A percentile compares a stretch with the other conserved stretches of the same genome.
Conservation (phyloP, 2,329 filamentous ascomycete species). For the Colletotrichum sp. region DNA sequence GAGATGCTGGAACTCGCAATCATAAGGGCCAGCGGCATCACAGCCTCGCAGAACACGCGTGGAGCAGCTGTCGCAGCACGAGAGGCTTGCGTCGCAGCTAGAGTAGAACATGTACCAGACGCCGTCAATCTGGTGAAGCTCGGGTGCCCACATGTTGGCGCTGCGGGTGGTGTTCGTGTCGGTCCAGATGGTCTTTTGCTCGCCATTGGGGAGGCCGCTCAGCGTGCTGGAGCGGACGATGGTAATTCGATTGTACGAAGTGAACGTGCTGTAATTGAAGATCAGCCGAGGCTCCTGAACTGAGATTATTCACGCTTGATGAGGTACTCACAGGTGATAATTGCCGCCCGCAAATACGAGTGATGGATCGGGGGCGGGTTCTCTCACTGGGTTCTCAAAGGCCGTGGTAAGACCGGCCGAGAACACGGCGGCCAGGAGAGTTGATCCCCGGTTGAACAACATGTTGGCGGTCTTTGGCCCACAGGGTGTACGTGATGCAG, state of each 20-base stretch:
- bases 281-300: neutral
- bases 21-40: neutral
- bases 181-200: slow-evolving; percentile 1
- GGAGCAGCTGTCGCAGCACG: neutral
- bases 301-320: neutral
- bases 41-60: neutral
- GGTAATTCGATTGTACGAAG: neutral
- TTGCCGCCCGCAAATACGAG: neutral
- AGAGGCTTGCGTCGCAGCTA: slow-evolving; percentile 17
- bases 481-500: neutral
- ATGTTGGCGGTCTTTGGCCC: neutral
- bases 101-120: slow-evolving; percentile 25
- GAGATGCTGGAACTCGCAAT: neutral
- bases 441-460: neutral
- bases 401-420: neutral
- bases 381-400: neutral
- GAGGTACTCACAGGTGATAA: neutral
- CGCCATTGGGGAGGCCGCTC: neutral
- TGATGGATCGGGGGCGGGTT: neutral
- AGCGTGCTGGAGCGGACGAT: neutral
- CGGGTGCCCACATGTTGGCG: slow-evolving; percentile 21
- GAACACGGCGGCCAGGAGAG: neutral
- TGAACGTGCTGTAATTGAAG: neutral
- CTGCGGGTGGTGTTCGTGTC: slow-evolving; percentile 1
- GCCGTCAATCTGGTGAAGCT: slow-evolving; percentile 24